Evolutionary conservation across 768 basidiomycete genomes (phyloP), one percentile per base, ranked within the genome.

Genomic region (Lyophyllum atratum): DNA sequence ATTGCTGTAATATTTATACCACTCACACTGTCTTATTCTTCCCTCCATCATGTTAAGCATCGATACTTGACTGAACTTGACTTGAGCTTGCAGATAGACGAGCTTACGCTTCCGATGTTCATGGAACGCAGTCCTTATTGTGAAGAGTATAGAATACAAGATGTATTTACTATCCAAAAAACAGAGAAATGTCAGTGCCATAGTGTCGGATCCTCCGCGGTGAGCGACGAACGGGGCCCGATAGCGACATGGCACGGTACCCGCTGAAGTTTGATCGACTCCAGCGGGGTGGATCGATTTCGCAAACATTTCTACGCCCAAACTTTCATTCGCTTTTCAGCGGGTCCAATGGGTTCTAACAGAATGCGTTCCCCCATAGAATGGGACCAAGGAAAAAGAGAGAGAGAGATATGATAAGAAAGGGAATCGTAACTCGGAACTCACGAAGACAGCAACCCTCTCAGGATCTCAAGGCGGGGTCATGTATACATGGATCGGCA

Each of bases 261-360:
- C 77, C 77, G 69, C 68, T 66, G 72, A 70, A 76, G 80, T 80
- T 85, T 86, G 87, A 86, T 85, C 83, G 81, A 68, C 80, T 78
- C 78, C 70, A 67, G 60, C 65, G 72, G 71, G 72, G 66, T 70
- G 72, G 71, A 72, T 78, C 80, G 65, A 72, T 93, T 74, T 93
- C 85, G 91, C 91, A 93, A 82, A 89, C 89, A 77, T 90, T 87
- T 93, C 91, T 89, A 93, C 91, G 84, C 91, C 89, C 90, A 80
- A 75, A 89, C 80, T 59, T 89, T 92, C 89, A 87, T 87, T 72
- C 74, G 75, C 80, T 79, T 73, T 72, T 68, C 66, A 76, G 81
- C 74, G 73, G 62, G 70, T 91, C 87, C 87, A 84, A 89, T 80
- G 89, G 90, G 91, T 91, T 93, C 91, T 93, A 93, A 87, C 87